Evolutionary conservation across 441 rosid species (phyloP).

Genomic region (Populus hybrid): DNA sequence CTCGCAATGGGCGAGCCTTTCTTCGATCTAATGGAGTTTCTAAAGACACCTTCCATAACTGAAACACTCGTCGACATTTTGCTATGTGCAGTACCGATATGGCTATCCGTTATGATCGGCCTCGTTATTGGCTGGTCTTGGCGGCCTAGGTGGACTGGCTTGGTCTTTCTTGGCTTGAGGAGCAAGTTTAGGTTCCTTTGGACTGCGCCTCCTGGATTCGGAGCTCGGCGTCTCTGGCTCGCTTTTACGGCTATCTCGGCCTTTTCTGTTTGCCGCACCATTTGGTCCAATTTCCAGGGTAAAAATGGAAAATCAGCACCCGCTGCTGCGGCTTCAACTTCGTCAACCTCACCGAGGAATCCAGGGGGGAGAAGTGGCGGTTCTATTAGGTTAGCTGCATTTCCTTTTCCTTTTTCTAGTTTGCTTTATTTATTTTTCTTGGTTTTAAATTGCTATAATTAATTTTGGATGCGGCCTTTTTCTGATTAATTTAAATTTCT

Average conservation of each 20-base stretch:
- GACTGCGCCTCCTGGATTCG: conserved; percentile 93
- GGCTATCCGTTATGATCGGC: conserved; percentile 98
- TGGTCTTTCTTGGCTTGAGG: conserved; percentile 78
- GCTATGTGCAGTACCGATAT: conserved; percentile 93
- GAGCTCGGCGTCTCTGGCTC: conserved; percentile 93
- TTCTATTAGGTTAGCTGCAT: conserved; percentile 5
- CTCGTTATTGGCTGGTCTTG: conserved; percentile 96
- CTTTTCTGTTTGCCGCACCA: conserved; percentile 75
- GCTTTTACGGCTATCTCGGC: conserved; percentile 93
- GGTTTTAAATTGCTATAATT: neutral
- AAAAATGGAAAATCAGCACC: conserved; percentile 36
- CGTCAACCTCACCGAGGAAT: conserved; percentile 5
- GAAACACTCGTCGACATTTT: conserved; percentile 96
- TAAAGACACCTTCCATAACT: conserved; percentile 65
- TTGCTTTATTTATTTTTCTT: neutral
- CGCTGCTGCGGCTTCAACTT: neutral
- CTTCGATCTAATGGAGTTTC: conserved; percentile 61
- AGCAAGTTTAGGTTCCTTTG: conserved; percentile 75
- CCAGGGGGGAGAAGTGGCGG: conserved; percentile 15
- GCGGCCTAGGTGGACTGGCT: conserved; percentile 98
- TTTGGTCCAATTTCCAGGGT: conserved; percentile 60
- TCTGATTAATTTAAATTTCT: neutral
- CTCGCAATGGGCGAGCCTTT: conserved; percentile 61
- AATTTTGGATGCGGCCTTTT: neutral
- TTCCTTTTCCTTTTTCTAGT: neutral